phyloP scores from a whole-genome alignment of 139 green algal genomes.

The Yamagishiella unicocca region DNA sequence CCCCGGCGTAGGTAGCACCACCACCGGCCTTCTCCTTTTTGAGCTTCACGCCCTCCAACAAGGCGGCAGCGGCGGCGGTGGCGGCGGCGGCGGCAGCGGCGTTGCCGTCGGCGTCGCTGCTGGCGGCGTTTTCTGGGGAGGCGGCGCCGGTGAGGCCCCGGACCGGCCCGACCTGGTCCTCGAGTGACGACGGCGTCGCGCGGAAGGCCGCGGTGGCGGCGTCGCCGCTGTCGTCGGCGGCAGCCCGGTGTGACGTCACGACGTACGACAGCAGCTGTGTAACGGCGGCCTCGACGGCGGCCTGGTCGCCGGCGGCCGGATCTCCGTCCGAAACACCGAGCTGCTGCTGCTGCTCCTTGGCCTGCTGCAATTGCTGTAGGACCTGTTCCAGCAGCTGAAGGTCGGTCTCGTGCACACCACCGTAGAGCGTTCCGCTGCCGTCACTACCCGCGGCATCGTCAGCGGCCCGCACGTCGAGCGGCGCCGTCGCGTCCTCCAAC shows the following conservation, averaged over 20 bases:
- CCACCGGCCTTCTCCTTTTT: not conserved
- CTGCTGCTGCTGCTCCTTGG: not conserved
- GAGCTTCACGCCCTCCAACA: no score
- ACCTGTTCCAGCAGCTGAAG: not conserved
- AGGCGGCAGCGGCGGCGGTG: not conserved
- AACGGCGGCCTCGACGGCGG: not conserved
- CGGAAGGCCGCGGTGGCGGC: not conserved
- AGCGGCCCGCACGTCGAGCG: no score
- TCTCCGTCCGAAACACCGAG: not conserved
- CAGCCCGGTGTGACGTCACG: not conserved
- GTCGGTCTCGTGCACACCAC: not conserved
- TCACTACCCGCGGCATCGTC: not conserved
- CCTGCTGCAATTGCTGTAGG: not conserved
- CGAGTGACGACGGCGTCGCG: not conserved
- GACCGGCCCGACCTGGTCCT: not conserved
- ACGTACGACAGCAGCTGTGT: not conserved
- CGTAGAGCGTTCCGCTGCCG: not conserved
- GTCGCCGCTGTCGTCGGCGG: not conserved
- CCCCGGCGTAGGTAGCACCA: not conserved
- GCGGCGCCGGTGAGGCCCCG: not conserved
- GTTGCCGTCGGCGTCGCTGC: not conserved
- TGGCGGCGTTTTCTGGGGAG: not conserved
- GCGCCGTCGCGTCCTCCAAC: not conserved
- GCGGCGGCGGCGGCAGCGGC: not conserved
- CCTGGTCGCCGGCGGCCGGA: not conserved